Evolutionary conservation across 768 basidiomycete species (phyloP), one percentile per base, ranked within the genome.

Genomic region (Fistulinella prunicolor): DNA sequence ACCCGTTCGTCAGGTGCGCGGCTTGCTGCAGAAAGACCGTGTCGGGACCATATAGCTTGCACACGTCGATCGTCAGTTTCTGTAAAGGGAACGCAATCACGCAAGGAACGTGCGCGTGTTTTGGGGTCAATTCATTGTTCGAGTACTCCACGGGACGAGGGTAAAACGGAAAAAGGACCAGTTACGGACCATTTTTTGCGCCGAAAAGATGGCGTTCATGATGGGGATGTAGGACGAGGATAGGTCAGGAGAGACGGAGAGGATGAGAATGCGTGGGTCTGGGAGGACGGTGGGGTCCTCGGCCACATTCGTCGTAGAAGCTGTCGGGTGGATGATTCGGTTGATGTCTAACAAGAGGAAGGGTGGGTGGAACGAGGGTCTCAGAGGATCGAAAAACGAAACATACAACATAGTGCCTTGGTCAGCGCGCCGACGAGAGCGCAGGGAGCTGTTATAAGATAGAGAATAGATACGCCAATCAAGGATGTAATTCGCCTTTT

Each of bases 161-260:
- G 10, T 29, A 17, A 4, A 14, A 17, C 26, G 24, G 19, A 10
- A 32, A 35, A 38, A n/a, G n/a, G n/a, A n/a, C n/a, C 46, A 28
- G 20, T 43, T 23, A 35, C 47, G 19, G 6, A 90, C 95, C 56
- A 93, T 76, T 73, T 99, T 99, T 68, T 99, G 96, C 5, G 96
- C 96, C 16, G 94, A 94, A 70, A 99, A 99, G 41, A 98, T 98
- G 45, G 94, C 86, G 65, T 98, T 98, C 96, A 99, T 99, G 64
- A 98, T 85, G 21, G 95, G 91, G 41, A 98, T 95, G 68, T 99
- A 99, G 9, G 94, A 91, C 8, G 85, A 78, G 9, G 89, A 86
- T 23, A 86, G 76, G 69, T 95, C 89, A 14, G 91, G 90, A 10
- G 94, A 95, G 46, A 96, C 93, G 34, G 93, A 94, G 44, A 99